phyloP scores from a whole-genome alignment of 108 stramenopile species.

The Phaeodactylum tricornutum region DNA sequence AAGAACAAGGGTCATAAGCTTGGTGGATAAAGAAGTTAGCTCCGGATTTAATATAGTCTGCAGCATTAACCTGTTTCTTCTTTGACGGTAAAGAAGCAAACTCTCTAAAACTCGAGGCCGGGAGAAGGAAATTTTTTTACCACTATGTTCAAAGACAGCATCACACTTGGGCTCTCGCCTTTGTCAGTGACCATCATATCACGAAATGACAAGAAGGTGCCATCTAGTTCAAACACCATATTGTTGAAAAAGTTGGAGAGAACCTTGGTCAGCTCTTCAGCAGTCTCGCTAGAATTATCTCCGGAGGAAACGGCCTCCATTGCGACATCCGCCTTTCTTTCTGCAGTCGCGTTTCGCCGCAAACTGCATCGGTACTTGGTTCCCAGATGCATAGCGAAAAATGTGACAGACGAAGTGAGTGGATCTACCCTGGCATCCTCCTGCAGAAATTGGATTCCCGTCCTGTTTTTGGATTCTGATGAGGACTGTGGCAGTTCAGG shows the following conservation, averaged over 20 bases:
- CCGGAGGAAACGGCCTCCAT: background rate
- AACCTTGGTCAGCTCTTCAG: slow-evolving; percentile 9
- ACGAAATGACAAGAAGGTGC: slow-evolving; percentile 37
- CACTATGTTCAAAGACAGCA: slow-evolving; percentile 33
- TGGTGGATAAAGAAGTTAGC: slow-evolving; percentile 22
- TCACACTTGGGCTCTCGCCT: slow-evolving; percentile 26
- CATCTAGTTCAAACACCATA: slow-evolving; percentile 54
- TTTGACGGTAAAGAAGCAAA: no score
- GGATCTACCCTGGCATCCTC: slow-evolving; percentile 26
- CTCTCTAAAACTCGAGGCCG: slow-evolving; percentile 33
- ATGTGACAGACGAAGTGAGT: background rate
- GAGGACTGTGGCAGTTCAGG: slow-evolving; percentile 9
- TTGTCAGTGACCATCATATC: slow-evolving; percentile 31
- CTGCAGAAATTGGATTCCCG: slow-evolving; percentile 20
- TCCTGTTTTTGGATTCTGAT: no score
- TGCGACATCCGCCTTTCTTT: background rate
- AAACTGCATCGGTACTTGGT: background rate
- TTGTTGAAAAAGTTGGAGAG: slow-evolving; percentile 44
- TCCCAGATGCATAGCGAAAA: background rate
- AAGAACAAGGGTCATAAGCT: slow-evolving; percentile 73
- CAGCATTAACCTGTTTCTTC: no score
- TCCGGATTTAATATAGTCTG: no score
- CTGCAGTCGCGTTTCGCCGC: background rate
- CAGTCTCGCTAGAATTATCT: background rate
- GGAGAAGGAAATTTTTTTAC: slow-evolving; percentile 54